phyloP scores from a whole-genome alignment of 768 basidiomycete genomes.

The Punctularia strigosozonata region DNA sequence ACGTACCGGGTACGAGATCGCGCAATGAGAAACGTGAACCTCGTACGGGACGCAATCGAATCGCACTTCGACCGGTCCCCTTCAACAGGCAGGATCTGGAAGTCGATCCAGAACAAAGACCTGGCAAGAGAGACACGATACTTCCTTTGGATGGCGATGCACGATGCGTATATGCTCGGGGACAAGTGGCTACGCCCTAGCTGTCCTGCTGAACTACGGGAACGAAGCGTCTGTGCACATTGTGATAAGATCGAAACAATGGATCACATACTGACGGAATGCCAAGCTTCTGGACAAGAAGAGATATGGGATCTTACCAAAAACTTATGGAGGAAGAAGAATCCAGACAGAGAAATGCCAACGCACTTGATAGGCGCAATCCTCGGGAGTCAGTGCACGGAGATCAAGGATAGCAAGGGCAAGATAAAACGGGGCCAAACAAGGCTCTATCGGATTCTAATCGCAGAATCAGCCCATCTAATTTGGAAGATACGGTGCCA shows the following conservation, averaged over 20 bases:
- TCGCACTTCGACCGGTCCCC: background rate
- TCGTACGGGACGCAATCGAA: background rate
- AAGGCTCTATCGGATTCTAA: conserved; percentile 13
- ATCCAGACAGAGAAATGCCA: background rate
- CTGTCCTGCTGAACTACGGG: conserved; percentile 1
- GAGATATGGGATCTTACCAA: conserved; percentile 8
- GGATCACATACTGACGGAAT: conserved; percentile 13
- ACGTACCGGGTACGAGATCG: background rate
- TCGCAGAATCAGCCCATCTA: conserved; percentile 18
- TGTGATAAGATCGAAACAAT: conserved; percentile 8
- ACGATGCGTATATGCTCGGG: conserved; percentile 12
- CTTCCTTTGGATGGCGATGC: conserved; percentile 11
- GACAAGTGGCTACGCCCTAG: conserved; percentile 7
- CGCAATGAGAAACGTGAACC: background rate
- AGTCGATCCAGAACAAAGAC: conserved; percentile 5
- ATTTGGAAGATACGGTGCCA: conserved; percentile 20
- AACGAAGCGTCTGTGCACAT: conserved; percentile 3
- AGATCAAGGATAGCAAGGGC: background rate
- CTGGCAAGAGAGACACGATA: conserved; percentile 4
- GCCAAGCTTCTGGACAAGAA: conserved; percentile 8
- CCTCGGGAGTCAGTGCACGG: background rate
- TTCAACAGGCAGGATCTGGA: conserved; percentile 3
- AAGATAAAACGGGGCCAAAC: background rate
- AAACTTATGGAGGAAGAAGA: conserved; percentile 2
- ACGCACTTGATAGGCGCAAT: background rate